Percentiles rank a stretch among this genome's conserved stretches.
Conservation (phyloP, 305 asterid species). For the Euphrasia arctica region DNA sequence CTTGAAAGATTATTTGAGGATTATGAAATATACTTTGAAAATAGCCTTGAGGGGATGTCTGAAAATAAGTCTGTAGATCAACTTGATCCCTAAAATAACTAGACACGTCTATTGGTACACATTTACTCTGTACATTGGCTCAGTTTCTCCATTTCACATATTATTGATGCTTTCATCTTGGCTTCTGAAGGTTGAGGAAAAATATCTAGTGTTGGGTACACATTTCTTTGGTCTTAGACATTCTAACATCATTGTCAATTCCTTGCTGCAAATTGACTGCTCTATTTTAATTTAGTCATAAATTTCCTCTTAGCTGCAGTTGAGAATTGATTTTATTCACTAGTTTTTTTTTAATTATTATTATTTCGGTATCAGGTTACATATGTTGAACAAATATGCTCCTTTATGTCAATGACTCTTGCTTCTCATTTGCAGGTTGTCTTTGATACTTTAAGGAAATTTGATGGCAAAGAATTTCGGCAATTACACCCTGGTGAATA, state of each 20-base stretch:
- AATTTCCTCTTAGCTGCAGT: conserved; percentile 15
- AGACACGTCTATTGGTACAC: neutral
- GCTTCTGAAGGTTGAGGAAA: conserved; percentile 1
- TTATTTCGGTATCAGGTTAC: conserved; percentile 9
- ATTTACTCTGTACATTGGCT: conserved; percentile 8
- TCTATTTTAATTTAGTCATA: conserved; percentile 7
- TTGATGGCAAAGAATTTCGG: conserved; percentile 92
- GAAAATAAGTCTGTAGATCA: neutral
- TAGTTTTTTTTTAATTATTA: neutral
- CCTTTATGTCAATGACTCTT: conserved; percentile 23
- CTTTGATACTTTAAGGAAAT: conserved; percentile 88
- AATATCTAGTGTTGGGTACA: conserved; percentile 9
- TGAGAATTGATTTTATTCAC: conserved; percentile 14
- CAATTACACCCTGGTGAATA: conserved; percentile 96
- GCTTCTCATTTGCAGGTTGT: conserved; percentile 67
- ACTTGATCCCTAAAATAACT: conserved; percentile 9
- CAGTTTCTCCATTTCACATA: conserved; percentile 16
- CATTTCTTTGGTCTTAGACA: conserved; percentile 4
- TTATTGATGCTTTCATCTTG: conserved; percentile 5
- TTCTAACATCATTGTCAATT: conserved; percentile 3
- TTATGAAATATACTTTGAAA: neutral
- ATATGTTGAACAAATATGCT: conserved; percentile 20
- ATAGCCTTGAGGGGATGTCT: too few species aligned
- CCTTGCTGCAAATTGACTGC: conserved; percentile 14
- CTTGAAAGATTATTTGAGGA: neutral